Percentiles rank a stretch among this genome's conserved stretches.
These are phyloP conservation scores for Primulina tabacum DNA, from an alignment of 257 asterid genomes.

Conservation along the genomic window DNA sequence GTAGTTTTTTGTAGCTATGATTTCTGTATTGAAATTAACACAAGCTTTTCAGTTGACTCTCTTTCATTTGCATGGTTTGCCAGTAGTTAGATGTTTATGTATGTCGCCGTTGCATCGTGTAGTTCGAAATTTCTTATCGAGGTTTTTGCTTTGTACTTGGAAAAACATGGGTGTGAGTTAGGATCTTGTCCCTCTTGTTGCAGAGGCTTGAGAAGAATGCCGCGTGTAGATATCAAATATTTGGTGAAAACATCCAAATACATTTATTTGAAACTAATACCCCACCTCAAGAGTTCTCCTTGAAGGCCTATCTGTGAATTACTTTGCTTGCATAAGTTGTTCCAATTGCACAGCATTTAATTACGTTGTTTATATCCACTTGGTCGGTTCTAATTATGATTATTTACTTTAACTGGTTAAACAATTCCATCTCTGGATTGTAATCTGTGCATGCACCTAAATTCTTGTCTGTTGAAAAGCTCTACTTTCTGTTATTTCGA, in stretches of 20 bases:
- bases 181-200: neutral
- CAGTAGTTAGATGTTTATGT: too few relatives aligned
- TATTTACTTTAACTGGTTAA: neutral
- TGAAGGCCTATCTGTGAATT: neutral
- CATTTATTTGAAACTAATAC: neutral
- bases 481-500: neutral
- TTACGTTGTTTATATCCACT: constrained; percentile 4
- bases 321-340: constrained; percentile 8
- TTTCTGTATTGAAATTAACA: neutral
- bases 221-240: neutral
- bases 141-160: neutral
- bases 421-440: neutral
- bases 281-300: neutral
- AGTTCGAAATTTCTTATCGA: neutral
- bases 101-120: too few relatives aligned
- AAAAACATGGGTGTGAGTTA: neutral
- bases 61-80: too few relatives aligned
- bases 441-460: neutral
- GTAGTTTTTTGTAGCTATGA: neutral
- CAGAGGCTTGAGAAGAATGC: neutral
- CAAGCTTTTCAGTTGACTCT: neutral
- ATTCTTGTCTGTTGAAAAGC: neutral
- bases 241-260: neutral
- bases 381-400: too few relatives aligned
- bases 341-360: neutral